Percentiles rank a stretch among this genome's conserved stretches.
Evolutionary conservation across 2,329 filamentous ascomycete species (phyloP).

Genomic region (Xylaria sp.): DNA sequence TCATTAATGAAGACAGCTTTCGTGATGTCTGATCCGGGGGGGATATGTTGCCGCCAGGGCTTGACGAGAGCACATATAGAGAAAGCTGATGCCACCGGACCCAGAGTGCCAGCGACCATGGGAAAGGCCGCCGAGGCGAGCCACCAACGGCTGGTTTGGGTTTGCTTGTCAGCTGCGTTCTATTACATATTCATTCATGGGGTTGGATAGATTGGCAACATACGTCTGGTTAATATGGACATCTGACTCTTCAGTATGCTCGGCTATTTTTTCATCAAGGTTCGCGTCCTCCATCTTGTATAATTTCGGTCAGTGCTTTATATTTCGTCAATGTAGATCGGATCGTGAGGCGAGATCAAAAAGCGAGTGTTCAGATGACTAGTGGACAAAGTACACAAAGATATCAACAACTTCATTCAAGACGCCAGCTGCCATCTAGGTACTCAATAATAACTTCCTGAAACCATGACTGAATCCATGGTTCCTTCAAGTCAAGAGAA

Average conservation of each 20-base stretch:
- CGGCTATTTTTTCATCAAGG: slow-evolving; percentile 51
- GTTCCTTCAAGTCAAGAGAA: background rate
- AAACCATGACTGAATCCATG: background rate
- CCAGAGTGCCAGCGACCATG: slow-evolving; percentile 83
- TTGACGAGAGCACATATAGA: slow-evolving; percentile 87
- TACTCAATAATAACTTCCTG: background rate
- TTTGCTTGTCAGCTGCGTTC: slow-evolving; percentile 19
- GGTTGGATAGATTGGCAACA: slow-evolving; percentile 27
- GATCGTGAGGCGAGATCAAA: background rate
- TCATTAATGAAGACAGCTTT: slow-evolving; percentile 67
- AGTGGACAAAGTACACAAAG: background rate
- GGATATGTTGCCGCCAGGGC: slow-evolving; percentile 74
- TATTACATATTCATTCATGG: background rate
- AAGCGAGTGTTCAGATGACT: background rate
- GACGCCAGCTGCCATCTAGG: background rate
- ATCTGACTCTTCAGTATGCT: slow-evolving; percentile 47
- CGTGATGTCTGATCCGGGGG: slow-evolving; percentile 58
- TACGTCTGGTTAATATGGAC: slow-evolving; percentile 58
- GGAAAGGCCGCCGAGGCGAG: slow-evolving; percentile 74
- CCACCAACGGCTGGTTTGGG: slow-evolving; percentile 65
- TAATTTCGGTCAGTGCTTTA: background rate
- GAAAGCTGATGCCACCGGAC: slow-evolving; percentile 87
- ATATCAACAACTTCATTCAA: background rate
- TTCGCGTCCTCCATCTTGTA: slow-evolving; percentile 55
- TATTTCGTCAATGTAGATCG: background rate